These are phyloP conservation scores for Aspergillus sp. DNA, from an alignment of 2,329 filamentous ascomycete genomes.

Conservation along the genomic window DNA sequence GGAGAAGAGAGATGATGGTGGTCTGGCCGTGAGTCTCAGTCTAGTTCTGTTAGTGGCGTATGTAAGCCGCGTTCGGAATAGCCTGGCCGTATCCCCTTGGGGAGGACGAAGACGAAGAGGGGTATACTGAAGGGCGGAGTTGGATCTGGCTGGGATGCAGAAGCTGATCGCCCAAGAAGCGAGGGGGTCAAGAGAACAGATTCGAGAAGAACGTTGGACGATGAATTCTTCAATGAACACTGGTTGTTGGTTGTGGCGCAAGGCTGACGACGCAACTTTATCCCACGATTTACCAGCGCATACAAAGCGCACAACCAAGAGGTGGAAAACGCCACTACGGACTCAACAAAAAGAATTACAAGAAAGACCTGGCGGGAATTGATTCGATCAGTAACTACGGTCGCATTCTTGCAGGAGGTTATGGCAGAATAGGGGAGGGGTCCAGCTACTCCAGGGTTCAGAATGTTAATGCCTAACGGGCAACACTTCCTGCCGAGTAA, in stretches of 20 bases:
- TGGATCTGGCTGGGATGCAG: neutral
- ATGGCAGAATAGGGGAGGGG: neutral
- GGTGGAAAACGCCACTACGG: neutral
- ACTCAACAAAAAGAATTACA: neutral
- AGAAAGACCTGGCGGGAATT: neutral
- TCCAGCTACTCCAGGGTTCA: neutral
- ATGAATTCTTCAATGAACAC: neutral
- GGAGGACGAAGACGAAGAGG: neutral
- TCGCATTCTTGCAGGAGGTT: neutral
- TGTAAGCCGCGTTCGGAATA: conserved; percentile 21
- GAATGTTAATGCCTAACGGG: conserved; percentile 11
- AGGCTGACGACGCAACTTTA: conserved; percentile 7
- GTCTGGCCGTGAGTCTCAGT: conserved; percentile 1
- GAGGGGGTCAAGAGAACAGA: neutral
- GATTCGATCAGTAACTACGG: neutral
- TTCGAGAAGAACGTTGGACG: neutral
- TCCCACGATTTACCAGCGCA: neutral
- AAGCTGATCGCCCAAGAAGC: neutral
- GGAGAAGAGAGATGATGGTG: conserved; percentile 1
- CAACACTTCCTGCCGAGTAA: neutral
- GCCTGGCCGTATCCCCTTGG: neutral
- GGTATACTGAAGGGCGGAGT: neutral
- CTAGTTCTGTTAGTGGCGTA: conserved; percentile 14
- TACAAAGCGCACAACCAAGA: neutral
- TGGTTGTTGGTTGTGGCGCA: conserved; percentile 9